Base-by-base conservation (phyloP, 2,329 filamentous ascomycete species). In the Neophaeococcomyces mojaviensis region DNA sequence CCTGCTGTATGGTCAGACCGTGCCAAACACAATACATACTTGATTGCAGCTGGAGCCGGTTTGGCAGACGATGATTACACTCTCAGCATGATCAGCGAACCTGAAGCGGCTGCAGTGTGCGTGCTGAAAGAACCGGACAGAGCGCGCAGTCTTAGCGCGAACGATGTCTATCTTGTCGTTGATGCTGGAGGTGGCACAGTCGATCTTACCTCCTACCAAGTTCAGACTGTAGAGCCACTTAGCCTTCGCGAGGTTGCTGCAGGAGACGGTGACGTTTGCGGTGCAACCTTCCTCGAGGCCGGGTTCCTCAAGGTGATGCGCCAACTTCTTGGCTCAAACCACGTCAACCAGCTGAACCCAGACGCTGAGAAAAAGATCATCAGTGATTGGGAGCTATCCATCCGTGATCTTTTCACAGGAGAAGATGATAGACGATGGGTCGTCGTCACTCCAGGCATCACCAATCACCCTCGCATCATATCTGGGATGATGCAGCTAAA, bases 1-100 rank as follows among this genome's bases (percentile, higher is more conserved):
- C 77, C 77, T 0, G 76, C 76, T 4, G 74, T 80, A 6, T 80
- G 77, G 77, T 74, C 70, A 31, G 74, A 77, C 36, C 63, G 64
- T 4, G 74, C 76, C 24, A 78, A 75, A 42, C 65, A 74, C 34
- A 68, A 68, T 30, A 79, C 74, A 1, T 62, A 64, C 37, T 61
- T 66, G 40, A 72, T 72, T 30, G 48, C 52, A 30, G 22, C 47
- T 39, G 38, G 38, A 47, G 35, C 55, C 42, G 44, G 57, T 13
- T 6, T 43, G 4, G n/a, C 3, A 3, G n/a, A 10, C 5, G 16
- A 43, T 12, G 31, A 18, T 12, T 15, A 9, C 4, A 35, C 15
- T 4, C 7, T 43, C 15, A 34, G 19, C 4, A 8, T 34, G 3
- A 30, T 43, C 26, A 34, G 5, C 22, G 40, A 43, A 24, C 40